Evolutionary conservation across 2,329 filamentous ascomycete species (phyloP).

Genomic region (Penicillium italicum): DNA sequence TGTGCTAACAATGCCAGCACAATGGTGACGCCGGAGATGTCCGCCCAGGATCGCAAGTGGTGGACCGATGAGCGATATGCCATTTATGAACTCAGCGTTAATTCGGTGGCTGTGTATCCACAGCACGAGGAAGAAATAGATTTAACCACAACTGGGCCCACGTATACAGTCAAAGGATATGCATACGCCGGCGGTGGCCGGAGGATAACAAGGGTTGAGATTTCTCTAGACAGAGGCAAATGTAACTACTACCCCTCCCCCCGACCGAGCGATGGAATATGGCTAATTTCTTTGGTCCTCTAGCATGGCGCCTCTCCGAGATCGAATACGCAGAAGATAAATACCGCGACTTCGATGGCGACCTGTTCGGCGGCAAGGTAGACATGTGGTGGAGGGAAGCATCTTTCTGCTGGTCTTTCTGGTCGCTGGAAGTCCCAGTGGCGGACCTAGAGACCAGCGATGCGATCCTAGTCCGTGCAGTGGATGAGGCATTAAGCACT

Average conservation of each 20-base stretch:
- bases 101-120: conserved; percentile 77
- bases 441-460: conserved; percentile 60
- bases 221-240: conserved; percentile 78
- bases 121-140: conserved; percentile 68
- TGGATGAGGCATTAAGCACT: conserved; percentile 85
- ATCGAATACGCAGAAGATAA: conserved; percentile 81
- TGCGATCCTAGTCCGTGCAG: conserved; percentile 76
- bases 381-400: conserved; percentile 80
- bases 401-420: conserved; percentile 91
- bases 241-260: conserved; percentile 31
- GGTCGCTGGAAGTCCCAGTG: conserved; percentile 67
- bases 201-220: conserved; percentile 74
- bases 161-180: conserved; percentile 71
- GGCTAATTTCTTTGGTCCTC: conserved; percentile 9
- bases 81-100: conserved; percentile 87
- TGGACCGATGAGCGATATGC: conserved; percentile 90
- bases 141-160: conserved; percentile 47
- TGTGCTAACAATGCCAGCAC: conserved; percentile 49
- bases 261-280: not conserved
- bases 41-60: conserved; percentile 67
- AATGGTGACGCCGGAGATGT: conserved; percentile 76
- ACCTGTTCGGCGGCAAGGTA: conserved; percentile 69
- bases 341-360: conserved; percentile 64
- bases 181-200: conserved; percentile 87
- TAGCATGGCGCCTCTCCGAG: conserved; percentile 68